phyloP scores from a whole-genome alignment of 345 rosid species.

The Tarenaya hassleriana region DNA sequence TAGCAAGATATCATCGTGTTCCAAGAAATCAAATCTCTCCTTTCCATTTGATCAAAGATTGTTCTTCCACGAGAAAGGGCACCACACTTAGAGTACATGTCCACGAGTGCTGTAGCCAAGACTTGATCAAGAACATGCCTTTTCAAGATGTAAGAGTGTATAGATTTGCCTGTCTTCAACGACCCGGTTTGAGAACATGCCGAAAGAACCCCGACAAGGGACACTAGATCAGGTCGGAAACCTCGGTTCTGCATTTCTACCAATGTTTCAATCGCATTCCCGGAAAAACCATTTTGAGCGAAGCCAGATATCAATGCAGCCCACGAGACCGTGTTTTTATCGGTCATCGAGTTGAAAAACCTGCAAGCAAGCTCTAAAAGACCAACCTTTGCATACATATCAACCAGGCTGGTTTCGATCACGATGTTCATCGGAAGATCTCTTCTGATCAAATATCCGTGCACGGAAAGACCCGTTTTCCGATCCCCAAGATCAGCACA shows the following conservation, averaged over 20 bases:
- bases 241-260: slow-evolving; percentile 49
- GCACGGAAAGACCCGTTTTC: slow-evolving; percentile 48
- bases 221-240: slow-evolving; percentile 42
- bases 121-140: slow-evolving; percentile 38
- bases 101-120: slow-evolving; percentile 50
- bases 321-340: slow-evolving; percentile 48
- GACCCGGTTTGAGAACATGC: slow-evolving; percentile 59
- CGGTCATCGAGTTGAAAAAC: slow-evolving; percentile 40
- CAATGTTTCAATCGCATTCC: slow-evolving; percentile 38
- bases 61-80: slow-evolving; percentile 36
- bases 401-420: slow-evolving; percentile 51
- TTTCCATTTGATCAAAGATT: slow-evolving; percentile 40
- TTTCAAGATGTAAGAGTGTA: slow-evolving; percentile 50
- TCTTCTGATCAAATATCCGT: slow-evolving; percentile 51
- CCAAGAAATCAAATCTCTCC: slow-evolving; percentile 57
- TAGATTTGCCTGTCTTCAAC: slow-evolving; percentile 45
- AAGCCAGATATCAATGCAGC: slow-evolving; percentile 57
- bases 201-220: slow-evolving; percentile 47
- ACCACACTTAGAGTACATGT: slow-evolving; percentile 72
- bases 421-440: slow-evolving; percentile 35
- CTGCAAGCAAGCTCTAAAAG: slow-evolving; percentile 43
- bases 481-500: slow-evolving; percentile 45
- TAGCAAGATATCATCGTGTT: slow-evolving; percentile 61
- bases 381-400: slow-evolving; percentile 72
- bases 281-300: slow-evolving; percentile 55